A percentile compares a stretch with the other conserved stretches of the same genome.
phyloP scores from a whole-genome alignment of 75 land plant species.

The Cunninghamia lanceolata region DNA sequence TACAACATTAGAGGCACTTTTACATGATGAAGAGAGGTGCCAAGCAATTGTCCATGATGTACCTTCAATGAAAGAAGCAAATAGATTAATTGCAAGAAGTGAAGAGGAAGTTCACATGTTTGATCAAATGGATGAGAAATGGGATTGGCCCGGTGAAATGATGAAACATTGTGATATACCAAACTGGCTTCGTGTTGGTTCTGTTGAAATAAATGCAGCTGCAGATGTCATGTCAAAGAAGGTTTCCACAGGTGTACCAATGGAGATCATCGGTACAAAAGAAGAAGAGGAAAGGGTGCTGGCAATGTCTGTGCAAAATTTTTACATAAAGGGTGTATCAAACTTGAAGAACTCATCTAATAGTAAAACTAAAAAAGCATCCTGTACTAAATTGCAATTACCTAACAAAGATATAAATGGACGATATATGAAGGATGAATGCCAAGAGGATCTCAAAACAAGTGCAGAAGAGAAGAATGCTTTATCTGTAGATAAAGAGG shows the following conservation, averaged over 20 bases:
- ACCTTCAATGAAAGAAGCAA: conserved; percentile 91
- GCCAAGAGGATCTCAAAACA: not conserved
- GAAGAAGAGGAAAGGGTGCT: conserved; percentile 50
- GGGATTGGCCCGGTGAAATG: conserved; percentile 84
- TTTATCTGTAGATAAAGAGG: conserved; percentile 56
- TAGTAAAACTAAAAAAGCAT: conserved; percentile 41
- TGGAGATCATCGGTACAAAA: conserved; percentile 39
- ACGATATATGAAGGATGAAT: not conserved
- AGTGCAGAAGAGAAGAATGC: conserved; percentile 46
- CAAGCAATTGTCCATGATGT: conserved; percentile 98
- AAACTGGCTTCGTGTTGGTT: conserved; percentile 85
- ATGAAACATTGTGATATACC: conserved; percentile 74
- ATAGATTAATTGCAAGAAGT: conserved; percentile 95
- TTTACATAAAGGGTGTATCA: conserved; percentile 23
- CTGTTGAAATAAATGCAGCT: conserved; percentile 80
- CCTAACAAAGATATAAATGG: not conserved
- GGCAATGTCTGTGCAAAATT: conserved; percentile 23
- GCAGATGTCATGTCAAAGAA: conserved; percentile 72
- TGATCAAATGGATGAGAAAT: conserved; percentile 96
- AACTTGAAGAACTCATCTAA: conserved; percentile 8
- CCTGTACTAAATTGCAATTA: conserved; percentile 14
- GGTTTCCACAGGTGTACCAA: conserved; percentile 49
- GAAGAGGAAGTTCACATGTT: conserved; percentile 91
- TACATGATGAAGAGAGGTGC: conserved; percentile 97
- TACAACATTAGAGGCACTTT: conserved; percentile 83